Base-by-base conservation (phyloP, 257 asterid genomes). In the Plectranthus barbatus region DNA sequence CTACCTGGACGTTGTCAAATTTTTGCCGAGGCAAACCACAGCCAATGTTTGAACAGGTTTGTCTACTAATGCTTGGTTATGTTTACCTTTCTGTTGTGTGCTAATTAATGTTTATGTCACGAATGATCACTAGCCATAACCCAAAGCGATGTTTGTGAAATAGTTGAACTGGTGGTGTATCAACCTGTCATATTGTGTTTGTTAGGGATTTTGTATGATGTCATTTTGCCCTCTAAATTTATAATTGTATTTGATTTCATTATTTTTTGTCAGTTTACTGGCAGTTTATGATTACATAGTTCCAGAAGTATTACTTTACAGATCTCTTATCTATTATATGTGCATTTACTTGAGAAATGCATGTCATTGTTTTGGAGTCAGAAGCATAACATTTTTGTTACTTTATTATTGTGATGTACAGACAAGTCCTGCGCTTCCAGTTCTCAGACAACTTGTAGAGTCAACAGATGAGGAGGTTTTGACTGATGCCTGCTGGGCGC, bases 1-100 rank as follows among this genome's bases (percentile, higher is more conserved):
- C 96, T 40, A 87, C 97, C 9, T 90, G 97, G 97, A 90, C 97
- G 1, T 64, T 90, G 44, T 90, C 97, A 53, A 90, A 90, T 72
- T 87, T 90, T 60, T 90, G 97, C 78, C 76, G 97, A 65, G 96
- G 96, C 83, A 90, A 90, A 71, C 97, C 97, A n/a, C 97, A 80
- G 74, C 97, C 97, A 55, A 47, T 67, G 47, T 90, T 87, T 57
- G 96, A 90, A 53, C 95, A 85, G 93, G 96, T 90, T 36, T 45
- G 77, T 63, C n/a, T 68, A 23, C 39, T 15, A 1, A 5, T 6
- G 18, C 61, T 23, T 52, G 56, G 21, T 44, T 34, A 13, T 53
- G 40, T 33, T n/a, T n/a, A n/a, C n/a, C n/a, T n/a, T 13, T 24
- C 7, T 51, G 29, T 29, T 23, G 1, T 44, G 7, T 3, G 1